A percentile compares a stretch with the other conserved stretches of the same genome.
phyloP scores from a whole-genome alignment of 345 rosid species.

The Lumnitzera racemosa region DNA sequence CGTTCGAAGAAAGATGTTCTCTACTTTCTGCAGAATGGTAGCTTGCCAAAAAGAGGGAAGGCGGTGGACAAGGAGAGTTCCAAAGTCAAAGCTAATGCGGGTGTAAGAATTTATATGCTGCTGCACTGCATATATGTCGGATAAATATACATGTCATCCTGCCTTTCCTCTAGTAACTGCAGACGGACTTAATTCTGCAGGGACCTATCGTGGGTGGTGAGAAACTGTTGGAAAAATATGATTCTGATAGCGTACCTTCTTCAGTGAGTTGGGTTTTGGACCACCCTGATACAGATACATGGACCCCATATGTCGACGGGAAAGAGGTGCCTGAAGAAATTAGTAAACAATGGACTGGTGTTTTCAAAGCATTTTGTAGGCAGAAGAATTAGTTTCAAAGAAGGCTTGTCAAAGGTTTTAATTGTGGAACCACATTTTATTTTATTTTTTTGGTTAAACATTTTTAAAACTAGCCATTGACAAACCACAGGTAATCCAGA shows the following conservation, averaged over 20 bases:
- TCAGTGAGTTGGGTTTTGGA: conserved; percentile 46
- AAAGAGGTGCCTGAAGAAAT: conserved; percentile 33
- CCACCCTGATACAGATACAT: conserved; percentile 21
- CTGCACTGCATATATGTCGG: background rate
- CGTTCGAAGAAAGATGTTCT: conserved; percentile 48
- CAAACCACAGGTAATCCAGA: too few relatives aligned
- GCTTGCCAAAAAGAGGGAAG: conserved; percentile 17
- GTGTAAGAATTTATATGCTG: conserved; percentile 12
- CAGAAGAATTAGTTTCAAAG: too few relatives aligned
- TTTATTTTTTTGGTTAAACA: too few relatives aligned
- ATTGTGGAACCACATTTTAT: too few relatives aligned
- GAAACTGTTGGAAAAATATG: conserved; percentile 16
- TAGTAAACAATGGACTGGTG: conserved; percentile 37
- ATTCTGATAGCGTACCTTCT: conserved; percentile 42
- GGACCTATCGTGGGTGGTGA: conserved; percentile 5
- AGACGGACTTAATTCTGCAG: conserved; percentile 16
- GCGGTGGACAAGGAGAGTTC: conserved; percentile 6
- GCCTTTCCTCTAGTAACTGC: conserved; percentile 21
- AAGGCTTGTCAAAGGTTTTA: too few relatives aligned
- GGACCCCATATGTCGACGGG: conserved; percentile 42
- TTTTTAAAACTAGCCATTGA: too few relatives aligned
- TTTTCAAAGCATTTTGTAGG: conserved; percentile 15
- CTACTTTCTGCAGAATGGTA: conserved; percentile 36
- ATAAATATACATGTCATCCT: conserved; percentile 16
- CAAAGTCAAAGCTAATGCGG: conserved; percentile 16